Percentiles rank a stretch among this genome's conserved stretches.
Conservation (phyloP, 1,284 basidiomycete genomes). For the Xerocomus nothofagi region DNA sequence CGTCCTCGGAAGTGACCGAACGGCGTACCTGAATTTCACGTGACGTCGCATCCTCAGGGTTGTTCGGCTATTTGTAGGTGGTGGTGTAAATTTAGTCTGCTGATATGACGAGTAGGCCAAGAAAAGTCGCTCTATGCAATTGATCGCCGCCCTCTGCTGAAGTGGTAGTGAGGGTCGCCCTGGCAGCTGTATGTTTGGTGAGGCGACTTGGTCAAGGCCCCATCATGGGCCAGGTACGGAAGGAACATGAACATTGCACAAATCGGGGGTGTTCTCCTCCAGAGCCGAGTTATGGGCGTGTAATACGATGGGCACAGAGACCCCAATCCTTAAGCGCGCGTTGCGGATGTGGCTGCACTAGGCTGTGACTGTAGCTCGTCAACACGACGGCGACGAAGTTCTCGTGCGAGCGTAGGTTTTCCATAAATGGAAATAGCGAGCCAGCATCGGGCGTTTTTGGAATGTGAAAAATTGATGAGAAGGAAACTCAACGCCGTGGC, state of each 20-base stretch:
- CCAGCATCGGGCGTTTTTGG: constrained; percentile 22
- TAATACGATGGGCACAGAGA: too few relatives aligned
- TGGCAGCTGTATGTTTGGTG: too few relatives aligned
- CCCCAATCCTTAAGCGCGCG: too few relatives aligned
- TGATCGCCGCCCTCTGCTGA: background rate
- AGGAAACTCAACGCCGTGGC: constrained; percentile 27
- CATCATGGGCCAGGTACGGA: too few relatives aligned
- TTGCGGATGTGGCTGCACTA: too few relatives aligned
- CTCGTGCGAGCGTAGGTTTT: constrained; percentile 1
- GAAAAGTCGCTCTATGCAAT: background rate
- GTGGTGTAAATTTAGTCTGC: background rate
- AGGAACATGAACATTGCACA: too few relatives aligned
- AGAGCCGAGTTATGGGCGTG: too few relatives aligned
- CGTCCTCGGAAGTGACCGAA: background rate
- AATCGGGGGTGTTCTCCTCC: background rate
- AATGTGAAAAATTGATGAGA: constrained; percentile 22
- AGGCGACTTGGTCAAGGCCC: too few relatives aligned
- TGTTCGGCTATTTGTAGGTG: background rate
- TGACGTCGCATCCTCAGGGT: background rate
- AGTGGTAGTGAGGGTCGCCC: too few relatives aligned
- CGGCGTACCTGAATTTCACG: background rate
- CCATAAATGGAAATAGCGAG: constrained; percentile 28
- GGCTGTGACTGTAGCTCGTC: too few relatives aligned
- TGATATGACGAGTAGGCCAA: too few relatives aligned
- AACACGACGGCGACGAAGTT: too few relatives aligned